Conservation (phyloP, 768 basidiomycete species). For the Mycena haematopus region DNA sequence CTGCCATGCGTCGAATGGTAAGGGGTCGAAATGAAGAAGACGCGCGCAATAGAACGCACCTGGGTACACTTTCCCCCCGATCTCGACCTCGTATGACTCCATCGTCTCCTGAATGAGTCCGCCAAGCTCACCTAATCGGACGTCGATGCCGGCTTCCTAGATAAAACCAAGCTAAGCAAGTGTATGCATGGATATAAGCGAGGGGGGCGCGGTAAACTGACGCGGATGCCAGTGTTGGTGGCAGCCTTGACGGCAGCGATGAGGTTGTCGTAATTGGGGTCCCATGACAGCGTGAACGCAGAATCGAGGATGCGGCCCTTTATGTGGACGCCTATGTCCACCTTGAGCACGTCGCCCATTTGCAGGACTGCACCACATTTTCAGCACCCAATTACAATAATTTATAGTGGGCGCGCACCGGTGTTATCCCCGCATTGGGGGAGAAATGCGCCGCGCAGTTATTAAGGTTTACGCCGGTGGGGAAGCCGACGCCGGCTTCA, state of each 20-base stretch:
- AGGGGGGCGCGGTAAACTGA: conserved; percentile 38
- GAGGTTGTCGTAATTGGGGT: conserved; percentile 88
- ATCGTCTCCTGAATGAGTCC: conserved; percentile 96
- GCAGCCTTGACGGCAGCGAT: conserved; percentile 93
- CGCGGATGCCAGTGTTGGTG: conserved; percentile 89
- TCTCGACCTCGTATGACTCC: conserved; percentile 97
- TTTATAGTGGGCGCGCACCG: conserved; percentile 52
- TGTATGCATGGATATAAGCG: too few relatives aligned
- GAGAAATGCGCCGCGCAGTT: conserved; percentile 96
- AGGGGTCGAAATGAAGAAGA: neutral
- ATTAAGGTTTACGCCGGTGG: conserved; percentile 93
- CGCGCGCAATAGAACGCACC: conserved; percentile 51
- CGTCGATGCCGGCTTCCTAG: conserved; percentile 96
- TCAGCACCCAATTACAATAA: neutral
- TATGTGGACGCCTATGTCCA: conserved; percentile 97
- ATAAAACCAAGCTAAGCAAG: too few relatives aligned
- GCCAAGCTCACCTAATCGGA: conserved; percentile 90
- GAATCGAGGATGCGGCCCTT: conserved; percentile 95
- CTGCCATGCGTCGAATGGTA: conserved; percentile 45
- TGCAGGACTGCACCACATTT: conserved; percentile 66
- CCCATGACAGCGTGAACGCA: conserved; percentile 91
- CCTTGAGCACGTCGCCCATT: conserved; percentile 89
- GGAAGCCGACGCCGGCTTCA: conserved; percentile 91
- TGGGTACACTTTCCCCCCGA: conserved; percentile 82
- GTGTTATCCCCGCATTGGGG: conserved; percentile 92